These are phyloP conservation scores for Paramecium caudatum DNA, from an alignment of 73 alveolate genomes.

Conservation along the genomic window DNA sequence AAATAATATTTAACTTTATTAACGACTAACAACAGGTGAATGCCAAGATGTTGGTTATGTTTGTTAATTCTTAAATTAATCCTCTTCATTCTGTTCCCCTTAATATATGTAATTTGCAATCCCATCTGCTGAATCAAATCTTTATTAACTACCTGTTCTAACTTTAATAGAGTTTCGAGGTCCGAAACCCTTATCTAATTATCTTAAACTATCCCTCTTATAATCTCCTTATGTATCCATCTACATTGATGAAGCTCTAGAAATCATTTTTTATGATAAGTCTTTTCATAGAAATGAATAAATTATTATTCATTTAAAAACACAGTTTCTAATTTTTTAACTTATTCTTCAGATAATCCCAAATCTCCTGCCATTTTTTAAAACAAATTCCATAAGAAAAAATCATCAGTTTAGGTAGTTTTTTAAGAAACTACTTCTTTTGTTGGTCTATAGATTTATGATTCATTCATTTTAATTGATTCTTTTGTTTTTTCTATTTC, in stretches of 20 bases:
- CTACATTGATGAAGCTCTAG: not conserved
- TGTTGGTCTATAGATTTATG: constrained; percentile 10
- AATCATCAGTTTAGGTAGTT: constrained; percentile 64
- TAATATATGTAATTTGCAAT: not conserved
- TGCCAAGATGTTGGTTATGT: constrained; percentile 35
- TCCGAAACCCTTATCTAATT: not conserved
- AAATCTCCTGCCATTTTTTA: constrained; percentile 54
- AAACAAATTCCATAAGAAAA: constrained; percentile 43
- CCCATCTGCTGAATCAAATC: not conserved
- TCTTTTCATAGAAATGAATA: constrained; percentile 46
- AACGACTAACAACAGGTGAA: constrained; percentile 18
- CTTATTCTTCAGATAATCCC: constrained; percentile 51
- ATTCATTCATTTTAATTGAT: not conserved
- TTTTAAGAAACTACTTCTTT: not conserved
- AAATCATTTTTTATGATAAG: not conserved
- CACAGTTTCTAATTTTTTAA: not conserved
- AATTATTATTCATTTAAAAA: constrained; percentile 62
- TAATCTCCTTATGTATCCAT: constrained; percentile 12
- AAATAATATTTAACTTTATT: constrained; percentile 22
- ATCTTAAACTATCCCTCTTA: not conserved
- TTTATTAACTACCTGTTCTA: constrained; percentile 6
- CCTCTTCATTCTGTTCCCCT: not conserved
- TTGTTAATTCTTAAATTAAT: not conserved
- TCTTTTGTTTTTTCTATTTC: constrained; percentile 32
- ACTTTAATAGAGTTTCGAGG: not conserved